Evolutionary conservation across 1,139 yeast species (phyloP).

Genomic region (Hansenula lynferdii): DNA sequence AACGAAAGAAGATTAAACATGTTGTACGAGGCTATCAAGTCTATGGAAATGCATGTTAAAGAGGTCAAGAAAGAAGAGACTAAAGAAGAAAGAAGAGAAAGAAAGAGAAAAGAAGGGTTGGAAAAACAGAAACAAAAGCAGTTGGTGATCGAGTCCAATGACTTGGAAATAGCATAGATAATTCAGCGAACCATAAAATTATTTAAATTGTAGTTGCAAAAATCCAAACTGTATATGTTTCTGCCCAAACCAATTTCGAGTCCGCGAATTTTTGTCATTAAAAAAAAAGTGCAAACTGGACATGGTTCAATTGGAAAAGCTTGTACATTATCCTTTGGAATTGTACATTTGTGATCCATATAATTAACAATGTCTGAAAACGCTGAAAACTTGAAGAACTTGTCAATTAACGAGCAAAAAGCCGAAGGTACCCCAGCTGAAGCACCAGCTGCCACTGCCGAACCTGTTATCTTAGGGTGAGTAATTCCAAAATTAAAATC

Average conservation of each 20-base stretch:
- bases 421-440: conserved; percentile 10
- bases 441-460: conserved; percentile 17
- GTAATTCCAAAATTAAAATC: neutral
- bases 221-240: too few species aligned
- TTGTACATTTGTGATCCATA: neutral
- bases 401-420: conserved; percentile 26
- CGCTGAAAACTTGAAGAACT: conserved; percentile 32
- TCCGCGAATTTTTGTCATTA: too few species aligned
- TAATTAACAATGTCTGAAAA: conserved; percentile 30
- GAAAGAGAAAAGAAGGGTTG: conserved; percentile 61
- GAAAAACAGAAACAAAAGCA: conserved; percentile 33
- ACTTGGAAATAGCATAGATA: too few species aligned
- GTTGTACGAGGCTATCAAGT: conserved; percentile 39
- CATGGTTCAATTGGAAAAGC: too few species aligned
- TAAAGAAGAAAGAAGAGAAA: conserved; percentile 52
- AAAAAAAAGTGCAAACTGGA: too few species aligned
- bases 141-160: too few species aligned
- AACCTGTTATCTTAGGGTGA: conserved; percentile 26
- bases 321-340: too few species aligned
- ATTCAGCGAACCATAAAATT: too few species aligned
- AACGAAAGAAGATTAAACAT: conserved; percentile 51
- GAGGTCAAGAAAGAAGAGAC: conserved; percentile 28
- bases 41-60: conserved; percentile 21
- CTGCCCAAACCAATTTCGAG: too few species aligned
- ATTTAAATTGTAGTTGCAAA: too few species aligned